These are phyloP conservation scores for Singerocomus inundabilis DNA, from an alignment of 1,284 basidiomycete species.

Conservation along the genomic window DNA sequence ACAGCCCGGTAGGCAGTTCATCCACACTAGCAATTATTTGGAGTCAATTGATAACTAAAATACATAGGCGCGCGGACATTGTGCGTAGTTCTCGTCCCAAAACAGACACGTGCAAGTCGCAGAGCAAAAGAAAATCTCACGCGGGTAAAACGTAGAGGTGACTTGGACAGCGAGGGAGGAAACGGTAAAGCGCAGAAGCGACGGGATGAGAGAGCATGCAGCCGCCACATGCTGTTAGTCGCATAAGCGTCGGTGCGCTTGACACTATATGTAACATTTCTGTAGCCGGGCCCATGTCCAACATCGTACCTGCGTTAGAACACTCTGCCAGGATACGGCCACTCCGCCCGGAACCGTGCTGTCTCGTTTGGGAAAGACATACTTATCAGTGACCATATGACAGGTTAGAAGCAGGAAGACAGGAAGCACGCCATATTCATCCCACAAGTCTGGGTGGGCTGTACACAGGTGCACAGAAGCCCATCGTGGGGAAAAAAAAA, in stretches of 20 bases:
- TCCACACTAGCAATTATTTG: not conserved
- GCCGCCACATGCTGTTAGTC: not conserved
- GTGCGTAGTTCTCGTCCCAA: not conserved
- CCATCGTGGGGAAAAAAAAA: constrained; percentile 17
- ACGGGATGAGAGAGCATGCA: not conserved
- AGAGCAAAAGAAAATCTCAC: not conserved
- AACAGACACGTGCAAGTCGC: not conserved
- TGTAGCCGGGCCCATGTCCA: not conserved
- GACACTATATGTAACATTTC: too few species aligned
- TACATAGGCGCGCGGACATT: not conserved
- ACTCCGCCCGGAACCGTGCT: not conserved
- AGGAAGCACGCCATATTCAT: constrained; percentile 2
- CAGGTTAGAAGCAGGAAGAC: not conserved
- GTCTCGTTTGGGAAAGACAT: not conserved
- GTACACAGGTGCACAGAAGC: constrained; percentile 16
- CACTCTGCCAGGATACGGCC: not conserved
- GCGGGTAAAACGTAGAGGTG: not conserved
- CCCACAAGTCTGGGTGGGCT: constrained; percentile 1
- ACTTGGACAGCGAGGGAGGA: not conserved
- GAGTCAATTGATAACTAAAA: constrained; percentile 1
- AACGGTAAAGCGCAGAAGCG: not conserved
- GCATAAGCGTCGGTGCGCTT: not conserved
- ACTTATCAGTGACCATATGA: not conserved
- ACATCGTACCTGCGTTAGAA: not conserved
- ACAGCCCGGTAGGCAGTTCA: not conserved